phyloP scores from a whole-genome alignment of 2,329 filamentous ascomycete genomes.

The Alternaria triticimaculans region DNA sequence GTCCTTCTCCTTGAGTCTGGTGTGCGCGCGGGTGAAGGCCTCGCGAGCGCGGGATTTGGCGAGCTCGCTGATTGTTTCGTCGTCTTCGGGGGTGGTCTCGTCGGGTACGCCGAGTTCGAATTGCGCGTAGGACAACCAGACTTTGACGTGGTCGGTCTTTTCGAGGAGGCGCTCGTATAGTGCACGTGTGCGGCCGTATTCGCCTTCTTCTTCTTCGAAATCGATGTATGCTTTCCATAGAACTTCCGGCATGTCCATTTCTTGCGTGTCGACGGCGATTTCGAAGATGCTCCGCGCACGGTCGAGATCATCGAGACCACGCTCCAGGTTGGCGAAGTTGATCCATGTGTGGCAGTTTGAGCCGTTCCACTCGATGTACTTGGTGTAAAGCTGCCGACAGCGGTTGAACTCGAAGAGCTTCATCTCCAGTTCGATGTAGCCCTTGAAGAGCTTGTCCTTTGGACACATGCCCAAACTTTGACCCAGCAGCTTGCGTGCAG shows the following conservation, averaged over 20 bases:
- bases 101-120: constrained; percentile 96
- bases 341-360: constrained; percentile 95
- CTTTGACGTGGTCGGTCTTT: constrained; percentile 98
- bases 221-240: constrained; percentile 99
- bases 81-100: constrained; percentile 61
- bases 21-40: constrained; percentile 85
- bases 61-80: constrained; percentile 73
- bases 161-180: constrained; percentile 90
- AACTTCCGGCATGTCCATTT: constrained; percentile 95
- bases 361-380: constrained; percentile 91
- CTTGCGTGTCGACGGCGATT: constrained; percentile 80
- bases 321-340: constrained; percentile 91
- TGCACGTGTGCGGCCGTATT: constrained; percentile 80
- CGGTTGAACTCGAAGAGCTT: constrained; percentile 93
- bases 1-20: constrained; percentile 85
- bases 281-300: constrained; percentile 91
- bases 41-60: constrained; percentile 82
- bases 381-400: constrained; percentile 90
- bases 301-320: constrained; percentile 87
- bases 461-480: constrained; percentile 92
- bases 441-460: constrained; percentile 93
- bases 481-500: constrained; percentile 87
- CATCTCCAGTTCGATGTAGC: constrained; percentile 90
- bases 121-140: constrained; percentile 98
- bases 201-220: constrained; percentile 94